Evolutionary conservation across 352 stramenopile species (phyloP).

Genomic region (Pythium utonaiense): DNA sequence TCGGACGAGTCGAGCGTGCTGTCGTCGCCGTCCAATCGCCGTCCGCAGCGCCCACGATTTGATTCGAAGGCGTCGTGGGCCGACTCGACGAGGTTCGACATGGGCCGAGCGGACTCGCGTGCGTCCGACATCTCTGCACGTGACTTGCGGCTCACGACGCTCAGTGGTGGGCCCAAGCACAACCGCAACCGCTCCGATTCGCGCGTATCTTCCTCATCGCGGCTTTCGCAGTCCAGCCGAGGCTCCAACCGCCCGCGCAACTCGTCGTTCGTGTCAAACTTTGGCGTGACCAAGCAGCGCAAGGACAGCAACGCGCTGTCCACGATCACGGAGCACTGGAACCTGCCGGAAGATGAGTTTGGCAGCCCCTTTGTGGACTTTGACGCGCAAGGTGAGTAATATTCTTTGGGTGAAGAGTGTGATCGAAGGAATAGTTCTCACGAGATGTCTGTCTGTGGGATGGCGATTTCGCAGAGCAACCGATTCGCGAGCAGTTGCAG

Average conservation of each 20-base stretch:
- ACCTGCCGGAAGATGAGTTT: conserved; percentile 74
- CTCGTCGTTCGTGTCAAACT: conserved; percentile 79
- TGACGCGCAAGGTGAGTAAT: conserved; percentile 62
- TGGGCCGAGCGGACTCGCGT: conserved; percentile 74
- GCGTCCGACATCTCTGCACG: conserved; percentile 69
- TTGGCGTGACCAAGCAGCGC: conserved; percentile 58
- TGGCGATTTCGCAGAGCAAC: conserved; percentile 45
- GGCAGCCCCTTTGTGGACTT: conserved; percentile 74
- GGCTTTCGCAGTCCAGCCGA: conserved; percentile 50
- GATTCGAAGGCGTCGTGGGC: conserved; percentile 83
- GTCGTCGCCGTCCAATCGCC: conserved; percentile 47
- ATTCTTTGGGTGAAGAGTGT: neutral
- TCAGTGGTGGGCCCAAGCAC: conserved; percentile 30
- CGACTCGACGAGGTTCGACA: conserved; percentile 85
- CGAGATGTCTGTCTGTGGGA: neutral
- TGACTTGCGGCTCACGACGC: conserved; percentile 58
- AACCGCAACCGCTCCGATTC: conserved; percentile 63
- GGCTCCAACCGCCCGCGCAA: conserved; percentile 41
- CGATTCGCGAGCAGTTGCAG: conserved; percentile 79
- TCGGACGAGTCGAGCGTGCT: conserved; percentile 56
- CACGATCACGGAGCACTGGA: conserved; percentile 88
- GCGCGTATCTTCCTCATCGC: conserved; percentile 36
- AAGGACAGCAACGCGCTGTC: conserved; percentile 76
- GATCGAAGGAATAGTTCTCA: neutral
- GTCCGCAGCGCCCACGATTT: conserved; percentile 60